A percentile compares a stretch with the other conserved stretches of the same genome.
phyloP scores from a whole-genome alignment of 371 early-diverging fungal genomes.

The Syncephalis fuscata region DNA sequence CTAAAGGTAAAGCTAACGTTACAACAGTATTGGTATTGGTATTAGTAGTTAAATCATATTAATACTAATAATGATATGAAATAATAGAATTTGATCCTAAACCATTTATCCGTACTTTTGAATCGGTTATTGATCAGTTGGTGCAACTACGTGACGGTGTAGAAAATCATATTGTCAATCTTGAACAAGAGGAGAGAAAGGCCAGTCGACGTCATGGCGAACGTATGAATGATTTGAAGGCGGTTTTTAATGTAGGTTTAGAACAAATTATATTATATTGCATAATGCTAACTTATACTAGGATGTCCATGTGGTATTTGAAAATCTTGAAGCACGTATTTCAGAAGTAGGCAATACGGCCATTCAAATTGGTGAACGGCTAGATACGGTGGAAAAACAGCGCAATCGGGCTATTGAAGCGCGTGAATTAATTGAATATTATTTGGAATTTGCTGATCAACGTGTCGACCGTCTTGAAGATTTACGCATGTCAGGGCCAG shows the following conservation, averaged over 20 bases:
- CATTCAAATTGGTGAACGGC: constrained; percentile 90
- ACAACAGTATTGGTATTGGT: too few relatives aligned
- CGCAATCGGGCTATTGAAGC: constrained; percentile 72
- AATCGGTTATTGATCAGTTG: constrained; percentile 67
- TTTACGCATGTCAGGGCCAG: constrained; percentile 48
- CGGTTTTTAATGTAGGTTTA: constrained; percentile 47
- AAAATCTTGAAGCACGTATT: constrained; percentile 69
- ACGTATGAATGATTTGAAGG: constrained; percentile 48
- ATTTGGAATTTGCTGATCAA: constrained; percentile 66
- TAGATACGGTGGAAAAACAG: constrained; percentile 88
- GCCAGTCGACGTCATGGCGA: constrained; percentile 58
- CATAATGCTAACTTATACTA: constrained; percentile 11
- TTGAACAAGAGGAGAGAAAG: constrained; percentile 55
- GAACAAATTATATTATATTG: background rate
- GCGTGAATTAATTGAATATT: constrained; percentile 77
- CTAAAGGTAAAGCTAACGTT: too few relatives aligned
- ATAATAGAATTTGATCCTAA: constrained; percentile 48
- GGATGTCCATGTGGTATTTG: constrained; percentile 67
- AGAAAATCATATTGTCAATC: constrained; percentile 61
- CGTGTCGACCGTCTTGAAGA: constrained; percentile 52
- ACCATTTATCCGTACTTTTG: constrained; percentile 82
- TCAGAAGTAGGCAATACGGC: constrained; percentile 89
- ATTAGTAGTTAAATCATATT: too few relatives aligned
- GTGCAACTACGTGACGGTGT: constrained; percentile 50
- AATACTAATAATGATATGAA: too few relatives aligned